Base-by-base conservation (phyloP, 2,329 filamentous ascomycete species). In the Pestalotiopsis fici region DNA sequence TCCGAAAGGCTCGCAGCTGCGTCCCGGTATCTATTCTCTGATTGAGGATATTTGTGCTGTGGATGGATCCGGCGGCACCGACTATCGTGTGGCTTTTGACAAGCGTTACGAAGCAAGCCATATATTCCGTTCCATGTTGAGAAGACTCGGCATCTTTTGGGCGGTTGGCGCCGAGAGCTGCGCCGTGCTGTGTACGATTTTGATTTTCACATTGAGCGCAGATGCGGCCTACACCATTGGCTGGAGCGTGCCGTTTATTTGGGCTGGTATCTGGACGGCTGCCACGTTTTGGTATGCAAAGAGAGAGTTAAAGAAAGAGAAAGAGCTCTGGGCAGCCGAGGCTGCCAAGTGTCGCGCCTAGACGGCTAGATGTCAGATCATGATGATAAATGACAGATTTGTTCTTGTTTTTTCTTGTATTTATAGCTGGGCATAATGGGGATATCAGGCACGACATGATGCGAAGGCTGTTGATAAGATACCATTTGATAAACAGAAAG, bases 1-100 rank as follows among this genome's bases (percentile, higher is more conserved):
- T 0, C 85, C 85, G 3, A 77, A 80, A 56, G 84, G 84, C 55
- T 80, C 83, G 0, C 83, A 83, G 57, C 78, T 87, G 1, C 83
- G 85, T 1, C 85, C 85, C 0, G 83, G 83, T 1, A 84, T 87
- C 69, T 87, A 87, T 75, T 80, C 80, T 7, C 79, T 87, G 69
- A 85, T 87, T 69, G 85, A 87, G 68, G 85, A 87, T 70, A 78
- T 87, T 28, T 80, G 82, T 55, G 84, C 84, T 2, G 85, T 87
- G 4, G 85, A 87, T 68, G 85, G 85, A 4, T 80, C 78, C 15
- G 85, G 85, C 25, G 83, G 83, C 6, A 87, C 84, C 5, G 82
- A 83, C 65, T 87, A 83, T 76, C 79, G 85, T 55, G 82, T 86
- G 71, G 75, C 82, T 3, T 77, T 87, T 39, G 86, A 87, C 71